Evolutionary conservation across 23 red algal genomes (phyloP).

Genomic region (Gracilaria domingensis): DNA sequence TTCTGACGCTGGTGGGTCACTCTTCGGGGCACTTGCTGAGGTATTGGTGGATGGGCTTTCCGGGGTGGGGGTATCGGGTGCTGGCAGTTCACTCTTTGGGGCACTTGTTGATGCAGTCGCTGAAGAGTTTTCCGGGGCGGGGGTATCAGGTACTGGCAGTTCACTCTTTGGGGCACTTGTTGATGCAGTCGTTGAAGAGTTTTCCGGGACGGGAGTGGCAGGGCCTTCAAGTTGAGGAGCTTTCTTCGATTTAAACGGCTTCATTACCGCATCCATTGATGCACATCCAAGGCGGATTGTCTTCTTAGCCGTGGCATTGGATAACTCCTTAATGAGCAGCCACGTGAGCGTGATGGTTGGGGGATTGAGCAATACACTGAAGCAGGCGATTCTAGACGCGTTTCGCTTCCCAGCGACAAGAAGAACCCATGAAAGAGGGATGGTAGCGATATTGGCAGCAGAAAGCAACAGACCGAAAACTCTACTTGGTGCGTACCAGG

Average conservation of each 20-base stretch:
- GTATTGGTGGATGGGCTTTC: too few species aligned
- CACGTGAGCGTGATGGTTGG: constrained; percentile 30
- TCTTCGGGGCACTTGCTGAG: too few species aligned
- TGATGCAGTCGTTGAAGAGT: background rate
- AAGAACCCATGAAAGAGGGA: constrained; percentile 47
- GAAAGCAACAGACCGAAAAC: constrained; percentile 47
- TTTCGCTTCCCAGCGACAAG: constrained; percentile 60
- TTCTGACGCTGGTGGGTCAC: background rate
- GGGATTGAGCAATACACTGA: constrained; percentile 57
- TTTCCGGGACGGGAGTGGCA: background rate
- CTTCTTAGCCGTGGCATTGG: constrained; percentile 2
- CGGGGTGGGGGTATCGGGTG: too few species aligned
- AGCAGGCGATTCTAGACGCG: constrained; percentile 40
- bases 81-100: background rate
- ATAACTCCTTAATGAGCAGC: constrained; percentile 39
- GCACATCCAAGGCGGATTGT: constrained; percentile 8
- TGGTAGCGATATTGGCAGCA: constrained; percentile 56
- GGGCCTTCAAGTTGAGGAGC: background rate
- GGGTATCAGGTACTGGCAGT: background rate
- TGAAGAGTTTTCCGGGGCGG: background rate
- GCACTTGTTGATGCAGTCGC: too few species aligned
- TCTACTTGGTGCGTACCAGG: constrained; percentile 49
- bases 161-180: background rate
- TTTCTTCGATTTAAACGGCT: constrained; percentile 40
- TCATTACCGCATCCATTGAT: background rate